These are phyloP conservation scores for Fistulina hepatica DNA, from an alignment of 1,284 basidiomycete genomes.

Conservation along the genomic window DNA sequence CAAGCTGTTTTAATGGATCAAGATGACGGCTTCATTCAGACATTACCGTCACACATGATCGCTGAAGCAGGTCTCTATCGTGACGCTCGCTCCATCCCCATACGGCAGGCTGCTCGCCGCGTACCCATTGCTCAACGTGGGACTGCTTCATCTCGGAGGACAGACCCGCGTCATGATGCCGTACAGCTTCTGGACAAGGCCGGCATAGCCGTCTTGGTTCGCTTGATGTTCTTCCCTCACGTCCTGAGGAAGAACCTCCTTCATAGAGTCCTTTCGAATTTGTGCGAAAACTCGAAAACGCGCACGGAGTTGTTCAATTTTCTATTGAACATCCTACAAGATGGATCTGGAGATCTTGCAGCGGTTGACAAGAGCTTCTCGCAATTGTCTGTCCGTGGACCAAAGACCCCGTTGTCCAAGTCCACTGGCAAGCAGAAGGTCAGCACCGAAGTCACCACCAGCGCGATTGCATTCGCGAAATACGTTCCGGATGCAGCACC, in stretches of 20 bases:
- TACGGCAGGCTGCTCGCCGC: conserved; percentile 27
- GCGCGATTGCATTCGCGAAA: no score
- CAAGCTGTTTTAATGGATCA: conserved; percentile 83
- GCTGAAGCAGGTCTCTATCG: conserved; percentile 69
- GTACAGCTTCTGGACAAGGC: conserved; percentile 90
- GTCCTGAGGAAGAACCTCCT: conserved; percentile 78
- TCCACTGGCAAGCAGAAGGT: conserved; percentile 59
- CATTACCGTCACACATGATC: conserved; percentile 72
- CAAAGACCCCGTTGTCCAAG: conserved; percentile 48
- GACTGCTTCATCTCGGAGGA: no score
- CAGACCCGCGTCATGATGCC: conserved; percentile 65
- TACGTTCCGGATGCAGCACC: conserved; percentile 88
- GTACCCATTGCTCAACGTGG: no score
- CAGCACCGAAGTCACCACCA: conserved; percentile 50
- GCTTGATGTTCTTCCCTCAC: conserved; percentile 95
- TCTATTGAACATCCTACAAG: conserved; percentile 85
- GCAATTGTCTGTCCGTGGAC: conserved; percentile 76
- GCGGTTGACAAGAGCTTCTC: conserved; percentile 92
- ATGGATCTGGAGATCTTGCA: conserved; percentile 86
- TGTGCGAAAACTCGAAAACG: conserved; percentile 93
- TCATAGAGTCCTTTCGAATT: conserved; percentile 85
- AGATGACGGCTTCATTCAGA: conserved; percentile 73
- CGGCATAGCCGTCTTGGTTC: conserved; percentile 83
- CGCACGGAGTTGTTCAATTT: conserved; percentile 89
- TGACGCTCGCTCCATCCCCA: conserved; percentile 34